A percentile compares a stretch with the other conserved stretches of the same genome.
These are phyloP conservation scores for Helianthus annuus DNA, from an alignment of 129 eudicot genomes.

Conservation along the genomic window HanXRQr2.0-SUNRISE NC_035445.2:147559525-147560024, in stretches of 20 bases:
- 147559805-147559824: not conserved
- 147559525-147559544: conserved; percentile 53
- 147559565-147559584: conserved; percentile 26
- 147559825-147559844: not conserved
- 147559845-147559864: no score
- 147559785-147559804: conserved; percentile 8
- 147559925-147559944: no score
- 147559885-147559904: no score
- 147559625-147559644: conserved; percentile 16
- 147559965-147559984: no score
- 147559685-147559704: not conserved
- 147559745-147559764: not conserved
- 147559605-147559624: conserved; percentile 9
- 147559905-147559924: no score
- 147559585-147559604: conserved; percentile 9
- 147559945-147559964: no score
- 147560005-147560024: no score
- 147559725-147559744: not conserved
- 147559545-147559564: conserved; percentile 39
- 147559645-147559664: no score
- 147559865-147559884: no score
- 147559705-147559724: conserved; percentile 4
- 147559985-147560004: no score
- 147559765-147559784: conserved; percentile 22
- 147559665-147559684: no score